These are phyloP conservation scores for Zygoascus bituminiphila DNA, from an alignment of 805 yeast genomes.

Conservation along the genomic window DNA sequence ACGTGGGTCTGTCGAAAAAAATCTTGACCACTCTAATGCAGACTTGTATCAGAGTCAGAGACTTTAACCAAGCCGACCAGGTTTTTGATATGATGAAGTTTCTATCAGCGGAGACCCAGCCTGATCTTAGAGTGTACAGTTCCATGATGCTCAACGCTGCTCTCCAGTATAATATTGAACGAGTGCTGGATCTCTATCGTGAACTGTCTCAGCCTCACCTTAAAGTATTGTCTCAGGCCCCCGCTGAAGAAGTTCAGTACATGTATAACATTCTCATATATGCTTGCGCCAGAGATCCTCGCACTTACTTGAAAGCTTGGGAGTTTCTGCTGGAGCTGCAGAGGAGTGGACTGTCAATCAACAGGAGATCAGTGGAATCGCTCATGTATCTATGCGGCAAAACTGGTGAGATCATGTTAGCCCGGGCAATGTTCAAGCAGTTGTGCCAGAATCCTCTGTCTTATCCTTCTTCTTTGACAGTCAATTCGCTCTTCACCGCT, in stretches of 20 bases:
- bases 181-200: constrained; percentile 63
- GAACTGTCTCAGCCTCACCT: constrained; percentile 46
- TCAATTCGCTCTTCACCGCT: constrained; percentile 28
- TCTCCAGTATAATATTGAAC: constrained; percentile 55
- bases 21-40: constrained; percentile 53
- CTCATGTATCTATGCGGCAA: constrained; percentile 70
- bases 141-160: constrained; percentile 62
- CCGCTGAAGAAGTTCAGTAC: constrained; percentile 14
- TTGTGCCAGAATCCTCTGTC: constrained; percentile 21
- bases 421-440: constrained; percentile 46
- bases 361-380: constrained; percentile 45
- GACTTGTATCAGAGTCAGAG: constrained; percentile 44
- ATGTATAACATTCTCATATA: constrained; percentile 52
- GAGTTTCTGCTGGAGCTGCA: constrained; percentile 59
- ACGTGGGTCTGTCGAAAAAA: constrained; percentile 9
- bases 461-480: constrained; percentile 24
- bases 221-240: constrained; percentile 34
- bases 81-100: constrained; percentile 84
- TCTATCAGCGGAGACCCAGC: constrained; percentile 54
- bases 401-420: constrained; percentile 67
- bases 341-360: constrained; percentile 27
- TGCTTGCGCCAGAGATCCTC: constrained; percentile 52
- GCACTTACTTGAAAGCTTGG: constrained; percentile 61
- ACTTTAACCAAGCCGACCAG: constrained; percentile 54
- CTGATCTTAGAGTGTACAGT: constrained; percentile 60